Conservation (phyloP, 495 filamentous ascomycete genomes). For the Talaromyces nanjingensis region DNA sequence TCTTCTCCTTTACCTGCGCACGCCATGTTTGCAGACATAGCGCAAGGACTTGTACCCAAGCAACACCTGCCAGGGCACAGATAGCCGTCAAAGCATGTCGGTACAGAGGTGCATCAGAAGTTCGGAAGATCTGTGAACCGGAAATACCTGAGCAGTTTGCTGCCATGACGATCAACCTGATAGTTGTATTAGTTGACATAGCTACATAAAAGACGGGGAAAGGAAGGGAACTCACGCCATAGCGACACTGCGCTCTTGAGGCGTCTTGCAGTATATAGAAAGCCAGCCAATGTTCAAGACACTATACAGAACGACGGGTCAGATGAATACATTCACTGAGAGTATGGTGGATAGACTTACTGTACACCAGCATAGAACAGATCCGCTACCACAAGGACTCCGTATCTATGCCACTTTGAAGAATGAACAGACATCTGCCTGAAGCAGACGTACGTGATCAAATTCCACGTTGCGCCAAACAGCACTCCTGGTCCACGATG, state of each 20-base stretch:
- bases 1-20: neutral
- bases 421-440: constrained; percentile 17
- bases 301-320: constrained; percentile 10
- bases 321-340: neutral
- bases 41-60: constrained; percentile 20
- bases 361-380: constrained; percentile 45
- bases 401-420: constrained; percentile 33
- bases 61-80: constrained; percentile 23
- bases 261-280: constrained; percentile 36
- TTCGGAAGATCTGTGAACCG: constrained; percentile 48
- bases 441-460: constrained; percentile 32
- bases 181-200: constrained; percentile 7
- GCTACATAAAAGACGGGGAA: constrained; percentile 2
- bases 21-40: constrained; percentile 16
- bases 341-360: constrained; percentile 30
- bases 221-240: constrained; percentile 39
- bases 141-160: constrained; percentile 47
- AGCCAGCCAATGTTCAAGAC: constrained; percentile 43
- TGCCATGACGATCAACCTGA: constrained; percentile 46
- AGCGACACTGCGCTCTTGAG: constrained; percentile 41
- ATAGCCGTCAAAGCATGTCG: constrained; percentile 33
- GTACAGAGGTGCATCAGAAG: constrained; percentile 44
- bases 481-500: constrained; percentile 37
- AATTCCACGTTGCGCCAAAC: constrained; percentile 36
- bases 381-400: constrained; percentile 40